Base-by-base conservation (phyloP, 345 rosid genomes). In the Noccaea caerulescens region DNA sequence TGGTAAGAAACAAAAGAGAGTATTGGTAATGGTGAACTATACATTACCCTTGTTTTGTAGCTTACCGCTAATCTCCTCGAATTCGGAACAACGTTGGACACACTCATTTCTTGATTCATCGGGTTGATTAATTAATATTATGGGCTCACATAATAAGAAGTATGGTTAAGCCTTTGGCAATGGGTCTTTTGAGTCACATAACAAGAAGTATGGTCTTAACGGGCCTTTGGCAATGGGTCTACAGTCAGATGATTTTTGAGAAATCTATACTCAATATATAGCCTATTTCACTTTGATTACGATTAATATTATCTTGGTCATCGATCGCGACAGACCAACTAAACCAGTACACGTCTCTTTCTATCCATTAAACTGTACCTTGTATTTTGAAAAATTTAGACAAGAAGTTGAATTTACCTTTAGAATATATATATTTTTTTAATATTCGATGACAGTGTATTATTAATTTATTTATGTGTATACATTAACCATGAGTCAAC, bases 1-100 rank as follows among this genome's bases (percentile, higher is more conserved):
- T 63, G 56, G 63, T 55, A 68, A 56, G 4, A 43, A 14, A 20
- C 8, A 20, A 59, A 13, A 16, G 3, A 39, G 34, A 25, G 67
- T 41, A 51, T 51, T 51, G 75, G 53, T 71, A 51, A 41, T 71
- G 44, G 64, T 60, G 52, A 71, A 60, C 59, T 39, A 70, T 30
- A n/a, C 33, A 49, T 59, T 23, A 27, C 59, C 59, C 51, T 27
- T 59, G 50, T 69, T 49, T 70, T 37, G 50, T 50, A 59, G 42
- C 50, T 49, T 50, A 60, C 39, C 41, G 7, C 60, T 61, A 51
- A 51, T 61, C 52, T 10, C 59, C 68, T 71, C 68, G 75, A 51
- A 4, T 60, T 60, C 8, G 46, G 60, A 60, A 51, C 60, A 60
- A 11, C 66, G 52, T 60, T 52, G 68, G 74, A 39, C 67, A 68